Evolutionary conservation across 495 filamentous ascomycete genomes (phyloP).

Genomic region (Podospora australis): DNA sequence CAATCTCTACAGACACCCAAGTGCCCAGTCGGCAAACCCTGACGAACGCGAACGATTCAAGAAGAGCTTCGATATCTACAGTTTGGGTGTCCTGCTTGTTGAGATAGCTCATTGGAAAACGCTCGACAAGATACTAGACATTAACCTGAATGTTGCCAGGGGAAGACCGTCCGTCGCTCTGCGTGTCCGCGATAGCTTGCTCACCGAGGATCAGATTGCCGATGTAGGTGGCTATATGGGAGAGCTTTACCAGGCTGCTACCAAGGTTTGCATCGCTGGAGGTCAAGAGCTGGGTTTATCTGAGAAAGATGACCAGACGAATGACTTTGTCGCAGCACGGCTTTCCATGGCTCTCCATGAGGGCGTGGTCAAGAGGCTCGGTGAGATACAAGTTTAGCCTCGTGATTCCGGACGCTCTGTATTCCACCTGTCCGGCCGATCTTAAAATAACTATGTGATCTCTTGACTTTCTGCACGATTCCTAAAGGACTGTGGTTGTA

Average conservation of each 20-base stretch:
- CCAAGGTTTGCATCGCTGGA: constrained; percentile 28
- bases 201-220: constrained; percentile 20
- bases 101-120: constrained; percentile 49
- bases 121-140: constrained; percentile 40
- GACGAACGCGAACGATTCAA: constrained; percentile 33
- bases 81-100: constrained; percentile 46
- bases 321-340: constrained; percentile 24
- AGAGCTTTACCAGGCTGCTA: constrained; percentile 25
- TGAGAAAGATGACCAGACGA: constrained; percentile 29
- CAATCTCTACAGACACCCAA: constrained; percentile 47
- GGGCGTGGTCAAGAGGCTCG: constrained; percentile 31
- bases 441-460: not conserved
- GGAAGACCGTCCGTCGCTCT: constrained; percentile 24
- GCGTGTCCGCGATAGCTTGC: constrained; percentile 21
- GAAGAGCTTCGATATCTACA: constrained; percentile 52
- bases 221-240: constrained; percentile 31
- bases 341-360: constrained; percentile 31
- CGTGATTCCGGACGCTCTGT: not conserved
- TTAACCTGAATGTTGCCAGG: constrained; percentile 25
- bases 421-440: not conserved
- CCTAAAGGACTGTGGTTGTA: not conserved
- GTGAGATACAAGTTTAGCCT: constrained; percentile 24
- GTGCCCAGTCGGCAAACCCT: constrained; percentile 33
- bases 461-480: not conserved
- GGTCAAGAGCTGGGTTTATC: constrained; percentile 22